A percentile compares a stretch with the other conserved stretches of the same genome.
Conservation (phyloP, 768 basidiomycete species). For the Russula ochroleuca region DNA sequence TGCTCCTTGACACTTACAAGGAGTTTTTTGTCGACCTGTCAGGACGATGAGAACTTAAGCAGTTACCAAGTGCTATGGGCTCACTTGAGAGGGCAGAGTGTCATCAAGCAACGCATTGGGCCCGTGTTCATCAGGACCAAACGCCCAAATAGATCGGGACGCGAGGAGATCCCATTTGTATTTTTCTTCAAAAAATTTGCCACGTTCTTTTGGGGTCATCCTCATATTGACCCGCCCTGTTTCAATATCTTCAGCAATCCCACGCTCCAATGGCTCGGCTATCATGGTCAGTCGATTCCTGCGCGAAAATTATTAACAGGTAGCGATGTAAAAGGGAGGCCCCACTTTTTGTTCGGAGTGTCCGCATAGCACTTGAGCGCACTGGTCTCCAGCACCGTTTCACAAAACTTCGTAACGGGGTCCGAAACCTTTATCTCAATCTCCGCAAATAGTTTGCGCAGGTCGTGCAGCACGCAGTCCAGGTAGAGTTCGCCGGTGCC, state of each 20-base stretch:
- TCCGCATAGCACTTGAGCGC: conserved; percentile 99
- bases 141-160: conserved; percentile 98
- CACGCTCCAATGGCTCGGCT: conserved; percentile 93
- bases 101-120: conserved; percentile 94
- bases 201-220: conserved; percentile 92
- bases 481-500: conserved; percentile 97
- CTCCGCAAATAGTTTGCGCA: conserved; percentile 88
- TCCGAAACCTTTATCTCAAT: conserved; percentile 99
- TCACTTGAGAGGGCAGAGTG: conserved; percentile 88
- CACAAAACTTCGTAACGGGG: conserved; percentile 96
- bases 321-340: conserved; percentile 23
- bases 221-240: conserved; percentile 88
- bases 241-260: conserved; percentile 96
- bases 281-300: conserved; percentile 99
- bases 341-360: conserved; percentile 97
- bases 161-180: conserved; percentile 98
- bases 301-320: conserved; percentile 20
- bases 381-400: conserved; percentile 96
- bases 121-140: conserved; percentile 94
- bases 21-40: conserved; percentile 87
- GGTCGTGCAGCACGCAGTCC: conserved; percentile 95
- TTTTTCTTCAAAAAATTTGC: conserved; percentile 93
- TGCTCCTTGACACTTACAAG: conserved; percentile 87
- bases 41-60: background rate
- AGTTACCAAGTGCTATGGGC: conserved; percentile 16